Evolutionary conservation across 176 grass and related monocot genomes (phyloP).

Genomic region (Neostapfia colusana): DNA sequence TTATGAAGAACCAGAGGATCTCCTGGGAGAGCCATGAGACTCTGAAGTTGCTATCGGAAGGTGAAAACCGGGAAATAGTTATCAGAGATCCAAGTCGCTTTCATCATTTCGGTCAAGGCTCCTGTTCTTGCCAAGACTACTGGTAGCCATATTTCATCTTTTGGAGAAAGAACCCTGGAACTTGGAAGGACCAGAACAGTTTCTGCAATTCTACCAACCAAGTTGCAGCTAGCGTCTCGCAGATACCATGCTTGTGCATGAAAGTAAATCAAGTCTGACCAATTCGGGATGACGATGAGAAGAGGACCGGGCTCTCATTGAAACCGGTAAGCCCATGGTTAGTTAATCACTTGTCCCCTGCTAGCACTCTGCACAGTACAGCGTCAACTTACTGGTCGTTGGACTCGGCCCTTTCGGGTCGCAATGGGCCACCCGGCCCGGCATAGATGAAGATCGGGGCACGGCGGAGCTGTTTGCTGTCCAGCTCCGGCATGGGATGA

Average conservation of each 20-base stretch:
- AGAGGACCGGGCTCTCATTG: no score
- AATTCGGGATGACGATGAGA: no score
- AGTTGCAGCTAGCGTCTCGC: no score
- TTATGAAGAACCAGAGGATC: slow-evolving; percentile 84
- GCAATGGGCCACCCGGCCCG: not conserved
- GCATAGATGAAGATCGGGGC: no score
- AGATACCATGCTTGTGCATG: no score
- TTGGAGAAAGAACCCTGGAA: not conserved
- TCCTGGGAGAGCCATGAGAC: slow-evolving; percentile 65
- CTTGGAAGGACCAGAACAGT: slow-evolving; percentile 6
- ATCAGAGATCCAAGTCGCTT: slow-evolving; percentile 66
- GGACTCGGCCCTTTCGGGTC: not conserved
- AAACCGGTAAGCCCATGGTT: no score
- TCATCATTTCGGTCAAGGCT: slow-evolving; percentile 72
- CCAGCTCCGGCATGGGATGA: not conserved
- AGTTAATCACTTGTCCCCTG: no score
- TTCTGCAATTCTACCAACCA: slow-evolving; percentile 4
- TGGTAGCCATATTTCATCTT: slow-evolving; percentile 49
- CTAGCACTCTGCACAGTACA: not conserved
- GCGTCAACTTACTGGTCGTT: not conserved
- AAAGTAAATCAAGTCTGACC: no score
- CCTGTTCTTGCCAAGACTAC: slow-evolving; percentile 73
- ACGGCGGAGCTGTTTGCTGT: not conserved
- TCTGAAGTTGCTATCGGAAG: slow-evolving; percentile 65
- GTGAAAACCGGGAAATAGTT: slow-evolving; percentile 62